These are phyloP conservation scores for Colletotrichum karsti DNA, from an alignment of 2,329 filamentous ascomycete species.

Conservation along the genomic window DNA sequence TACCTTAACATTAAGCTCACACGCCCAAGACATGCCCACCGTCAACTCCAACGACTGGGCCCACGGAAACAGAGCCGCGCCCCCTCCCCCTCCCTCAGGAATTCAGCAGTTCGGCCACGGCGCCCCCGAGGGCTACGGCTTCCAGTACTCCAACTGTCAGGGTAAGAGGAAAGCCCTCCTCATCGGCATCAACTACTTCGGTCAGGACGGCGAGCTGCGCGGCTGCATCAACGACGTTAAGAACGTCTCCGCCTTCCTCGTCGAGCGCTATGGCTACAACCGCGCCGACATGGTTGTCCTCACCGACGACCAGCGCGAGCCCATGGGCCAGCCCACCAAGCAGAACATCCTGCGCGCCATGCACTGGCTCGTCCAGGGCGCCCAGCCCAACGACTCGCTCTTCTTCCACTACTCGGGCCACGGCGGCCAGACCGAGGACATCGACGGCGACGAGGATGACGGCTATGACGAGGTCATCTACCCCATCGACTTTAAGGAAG, in stretches of 20 bases:
- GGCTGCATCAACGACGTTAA: slow-evolving; percentile 85
- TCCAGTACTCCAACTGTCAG: slow-evolving; percentile 80
- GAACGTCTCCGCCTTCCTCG: slow-evolving; percentile 78
- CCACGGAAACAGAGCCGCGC: slow-evolving; percentile 38
- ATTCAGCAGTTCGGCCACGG: slow-evolving; percentile 72
- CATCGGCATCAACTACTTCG: slow-evolving; percentile 85
- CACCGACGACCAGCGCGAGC: slow-evolving; percentile 78
- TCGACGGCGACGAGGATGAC: slow-evolving; percentile 80
- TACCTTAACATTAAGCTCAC: background rate
- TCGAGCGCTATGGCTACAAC: slow-evolving; percentile 74
- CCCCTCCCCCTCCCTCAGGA: slow-evolving; percentile 55
- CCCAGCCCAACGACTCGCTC: slow-evolving; percentile 77
- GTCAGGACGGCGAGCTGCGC: slow-evolving; percentile 74
- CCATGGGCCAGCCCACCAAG: slow-evolving; percentile 77
- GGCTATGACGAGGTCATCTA: slow-evolving; percentile 84
- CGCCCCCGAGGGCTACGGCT: slow-evolving; percentile 74
- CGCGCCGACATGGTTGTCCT: slow-evolving; percentile 82
- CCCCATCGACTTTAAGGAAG: slow-evolving; percentile 74
- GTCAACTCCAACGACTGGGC: slow-evolving; percentile 38
- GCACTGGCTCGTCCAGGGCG: slow-evolving; percentile 78
- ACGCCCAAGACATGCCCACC: slow-evolving; percentile 26
- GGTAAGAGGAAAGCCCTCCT: slow-evolving; percentile 78
- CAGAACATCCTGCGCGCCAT: slow-evolving; percentile 78
- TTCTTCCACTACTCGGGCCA: slow-evolving; percentile 84
- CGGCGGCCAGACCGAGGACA: slow-evolving; percentile 78